Evolutionary conservation across 2,329 filamentous ascomycete genomes (phyloP), one percentile per base, ranked within the genome.

Genomic region (Ophiosphaerella herpotricha): DNA sequence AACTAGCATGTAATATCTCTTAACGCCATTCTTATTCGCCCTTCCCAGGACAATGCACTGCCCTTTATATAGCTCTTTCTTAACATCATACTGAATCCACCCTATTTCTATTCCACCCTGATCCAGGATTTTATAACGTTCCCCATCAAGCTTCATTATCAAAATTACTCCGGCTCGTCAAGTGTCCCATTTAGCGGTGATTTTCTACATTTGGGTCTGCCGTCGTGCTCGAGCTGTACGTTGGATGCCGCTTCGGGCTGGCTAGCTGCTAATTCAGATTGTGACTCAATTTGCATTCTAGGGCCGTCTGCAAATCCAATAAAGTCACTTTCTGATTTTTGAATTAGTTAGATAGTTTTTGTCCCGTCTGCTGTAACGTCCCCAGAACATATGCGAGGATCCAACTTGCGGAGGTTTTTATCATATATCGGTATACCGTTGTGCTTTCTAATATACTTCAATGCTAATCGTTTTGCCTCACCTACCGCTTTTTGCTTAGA

Each of bases 41-140:
- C 38, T 57, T 44, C 51, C 48, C 14, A 55, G 39, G 26, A 58
- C 39, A 51, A 57, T 39, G 52, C 52, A 55, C 18, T 39, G 43
- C 41, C 46, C 39, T 3, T 18, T 18, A 18, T 18, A 26, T 38
- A 26, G 39, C 34, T 38, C 32, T 57, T 16, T 43, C 34, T 38
- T 36, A 13, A 39, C 4, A 42, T 54, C 48, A 48, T 49, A 55
- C 23, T 37, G 40, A 14, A 51, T 43, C 42, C 48, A 40, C 37
- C 44, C 51, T 55, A 45, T 52, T 48, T 39, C 24, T 29, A 21
- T 26, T 39, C 21, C 29, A 24, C 21, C 24, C 13, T 9, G 34
- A 21, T 46, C 36, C 18, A 39, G 14, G 7, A 37, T 18, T 18
- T 18, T 18, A 18, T 18, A 18, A 18, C 16, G 16, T 18, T 18